Evolutionary conservation across 2,329 filamentous ascomycete species (phyloP).

Genomic region (Pseudocercospora fuligena): DNA sequence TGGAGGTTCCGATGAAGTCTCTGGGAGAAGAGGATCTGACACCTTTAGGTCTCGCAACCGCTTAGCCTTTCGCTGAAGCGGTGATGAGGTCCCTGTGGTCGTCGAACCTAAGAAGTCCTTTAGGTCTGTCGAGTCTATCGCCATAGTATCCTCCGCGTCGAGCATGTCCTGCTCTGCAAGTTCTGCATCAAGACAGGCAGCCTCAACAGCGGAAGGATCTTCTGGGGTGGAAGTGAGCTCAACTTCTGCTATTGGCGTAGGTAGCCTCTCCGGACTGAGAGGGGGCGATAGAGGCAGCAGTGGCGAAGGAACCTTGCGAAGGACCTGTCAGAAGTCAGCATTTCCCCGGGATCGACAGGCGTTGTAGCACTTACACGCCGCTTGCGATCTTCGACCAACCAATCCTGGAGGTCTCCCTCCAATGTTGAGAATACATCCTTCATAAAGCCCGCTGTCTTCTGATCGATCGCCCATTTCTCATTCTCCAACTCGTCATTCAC

Average conservation of each 20-base stretch:
- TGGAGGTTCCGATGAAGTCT: constrained; percentile 38
- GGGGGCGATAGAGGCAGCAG: constrained; percentile 52
- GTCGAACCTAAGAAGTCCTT: constrained; percentile 1
- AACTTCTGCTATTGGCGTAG: constrained; percentile 31
- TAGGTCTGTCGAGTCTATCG: not conserved
- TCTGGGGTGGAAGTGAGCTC: constrained; percentile 38
- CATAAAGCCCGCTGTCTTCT: constrained; percentile 43
- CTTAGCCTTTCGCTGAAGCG: constrained; percentile 42
- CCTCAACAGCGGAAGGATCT: constrained; percentile 38
- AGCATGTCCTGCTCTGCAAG: constrained; percentile 40
- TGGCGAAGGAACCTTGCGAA: constrained; percentile 48
- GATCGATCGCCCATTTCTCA: constrained; percentile 48
- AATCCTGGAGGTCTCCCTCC: constrained; percentile 23
- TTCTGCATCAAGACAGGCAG: constrained; percentile 31
- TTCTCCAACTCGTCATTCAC: constrained; percentile 23
- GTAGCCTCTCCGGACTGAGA: constrained; percentile 39
- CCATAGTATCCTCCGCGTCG: constrained; percentile 26
- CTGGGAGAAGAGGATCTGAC: constrained; percentile 53
- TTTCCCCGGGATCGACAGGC: not conserved
- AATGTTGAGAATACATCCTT: constrained; percentile 40
- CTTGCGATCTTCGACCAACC: constrained; percentile 28
- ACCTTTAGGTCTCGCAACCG: constrained; percentile 47
- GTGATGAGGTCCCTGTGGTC: constrained; percentile 29
- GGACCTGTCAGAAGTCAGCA: constrained; percentile 39
- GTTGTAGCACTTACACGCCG: constrained; percentile 30